Conservation (phyloP, 805 yeast species). For the Yamadazyma philogaea region DNA sequence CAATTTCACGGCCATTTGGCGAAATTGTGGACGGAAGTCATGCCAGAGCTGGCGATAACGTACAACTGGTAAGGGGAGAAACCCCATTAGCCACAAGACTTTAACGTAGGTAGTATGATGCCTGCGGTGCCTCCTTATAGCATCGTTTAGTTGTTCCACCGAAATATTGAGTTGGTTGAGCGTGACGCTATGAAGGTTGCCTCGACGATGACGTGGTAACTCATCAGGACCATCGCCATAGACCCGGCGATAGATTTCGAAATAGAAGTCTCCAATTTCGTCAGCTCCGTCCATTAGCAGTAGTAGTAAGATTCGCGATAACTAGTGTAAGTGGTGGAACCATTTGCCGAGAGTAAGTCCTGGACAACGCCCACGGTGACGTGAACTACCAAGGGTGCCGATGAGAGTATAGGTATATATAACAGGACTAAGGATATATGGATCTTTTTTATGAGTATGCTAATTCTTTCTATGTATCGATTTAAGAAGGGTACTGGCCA, state of each 20-base stretch:
- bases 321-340: too few relatives aligned
- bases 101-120: constrained; percentile 7
- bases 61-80: constrained; percentile 21
- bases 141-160: constrained; percentile 13
- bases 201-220: neutral
- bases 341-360: too few relatives aligned
- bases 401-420: too few relatives aligned
- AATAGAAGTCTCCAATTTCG: neutral
- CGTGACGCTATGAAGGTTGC: neutral
- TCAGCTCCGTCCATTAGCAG: neutral
- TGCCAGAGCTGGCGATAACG: constrained; percentile 18
- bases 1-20: neutral
- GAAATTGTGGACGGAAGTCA: constrained; percentile 12
- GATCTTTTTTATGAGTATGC: too few relatives aligned
- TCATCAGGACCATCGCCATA: neutral
- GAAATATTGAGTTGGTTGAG: constrained; percentile 13
- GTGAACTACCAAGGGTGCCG: too few relatives aligned
- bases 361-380: too few relatives aligned
- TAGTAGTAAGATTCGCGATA: neutral
- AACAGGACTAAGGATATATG: too few relatives aligned
- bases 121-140: constrained; percentile 4
- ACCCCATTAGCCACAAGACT: constrained; percentile 17
- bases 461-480: too few relatives aligned
- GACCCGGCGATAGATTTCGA: neutral
- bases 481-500: too few relatives aligned